Percentiles rank a stretch among this genome's conserved stretches.
Evolutionary conservation across 805 yeast species (phyloP).

Genomic region (Yarrowia sp.): DNA sequence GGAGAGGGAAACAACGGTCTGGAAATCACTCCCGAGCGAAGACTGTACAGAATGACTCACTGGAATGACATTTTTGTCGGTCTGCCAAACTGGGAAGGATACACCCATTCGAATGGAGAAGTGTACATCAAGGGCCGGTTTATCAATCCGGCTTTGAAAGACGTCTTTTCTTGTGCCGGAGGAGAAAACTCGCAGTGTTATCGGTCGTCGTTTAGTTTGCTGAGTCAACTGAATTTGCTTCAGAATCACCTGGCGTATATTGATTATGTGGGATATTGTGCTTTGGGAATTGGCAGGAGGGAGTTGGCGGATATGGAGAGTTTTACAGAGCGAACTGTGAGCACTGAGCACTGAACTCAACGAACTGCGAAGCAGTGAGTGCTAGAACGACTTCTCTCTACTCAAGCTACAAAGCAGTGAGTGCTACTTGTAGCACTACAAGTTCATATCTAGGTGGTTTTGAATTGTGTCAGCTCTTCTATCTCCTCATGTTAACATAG

Average conservation of each 20-base stretch:
- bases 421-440: too few species aligned
- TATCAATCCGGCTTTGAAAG: not conserved
- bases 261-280: not conserved
- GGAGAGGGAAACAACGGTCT: not conserved
- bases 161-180: not conserved
- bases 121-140: not conserved
- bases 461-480: too few species aligned
- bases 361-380: not conserved
- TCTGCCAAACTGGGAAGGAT: constrained; percentile 6
- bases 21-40: not conserved
- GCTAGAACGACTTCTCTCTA: not conserved
- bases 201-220: not conserved
- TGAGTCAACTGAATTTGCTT: not conserved
- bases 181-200: not conserved
- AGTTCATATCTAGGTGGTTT: too few species aligned
- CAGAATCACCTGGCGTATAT: not conserved
- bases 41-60: constrained; percentile 13
- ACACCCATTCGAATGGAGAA: not conserved
- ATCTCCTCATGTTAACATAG: too few species aligned
- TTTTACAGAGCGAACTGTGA: not conserved
- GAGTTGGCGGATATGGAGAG: not conserved
- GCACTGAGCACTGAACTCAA: too few species aligned
- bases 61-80: constrained; percentile 1
- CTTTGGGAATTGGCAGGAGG: not conserved
- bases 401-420: too few species aligned